phyloP scores from a whole-genome alignment of 306 rosid species.

The Hippophae tibetana region DNA sequence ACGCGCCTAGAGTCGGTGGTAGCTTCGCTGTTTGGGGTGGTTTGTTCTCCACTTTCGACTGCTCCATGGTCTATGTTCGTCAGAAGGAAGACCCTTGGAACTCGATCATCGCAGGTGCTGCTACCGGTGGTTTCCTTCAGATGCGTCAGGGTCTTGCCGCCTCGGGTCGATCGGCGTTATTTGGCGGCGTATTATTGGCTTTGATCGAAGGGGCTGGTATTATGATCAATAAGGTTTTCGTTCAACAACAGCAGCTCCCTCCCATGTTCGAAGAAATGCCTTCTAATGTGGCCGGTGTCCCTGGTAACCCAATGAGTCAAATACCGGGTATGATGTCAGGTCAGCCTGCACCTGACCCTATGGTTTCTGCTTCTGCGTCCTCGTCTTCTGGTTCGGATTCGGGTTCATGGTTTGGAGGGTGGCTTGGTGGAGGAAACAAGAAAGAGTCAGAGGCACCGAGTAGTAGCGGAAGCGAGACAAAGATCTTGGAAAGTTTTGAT shows the following conservation, averaged over 20 bases:
- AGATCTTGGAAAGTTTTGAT: constrained; percentile 85
- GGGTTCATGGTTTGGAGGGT: constrained; percentile 46
- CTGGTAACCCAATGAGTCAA: constrained; percentile 28
- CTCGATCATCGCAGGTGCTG: neutral
- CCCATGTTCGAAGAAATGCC: no score
- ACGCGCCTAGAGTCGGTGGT: neutral
- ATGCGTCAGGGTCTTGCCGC: neutral
- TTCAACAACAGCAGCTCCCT: neutral
- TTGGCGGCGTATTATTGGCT: neutral
- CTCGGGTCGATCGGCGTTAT: neutral
- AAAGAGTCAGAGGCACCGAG: constrained; percentile 27
- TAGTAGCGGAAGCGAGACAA: constrained; percentile 69
- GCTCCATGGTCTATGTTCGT: neutral
- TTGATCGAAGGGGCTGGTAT: neutral
- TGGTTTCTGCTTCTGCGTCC: constrained; percentile 3
- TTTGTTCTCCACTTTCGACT: neutral
- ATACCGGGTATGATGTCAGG: constrained; percentile 24
- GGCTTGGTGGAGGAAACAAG: constrained; percentile 37
- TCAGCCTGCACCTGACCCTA: constrained; percentile 13
- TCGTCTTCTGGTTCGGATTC: constrained; percentile 16
- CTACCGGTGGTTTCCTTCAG: neutral
- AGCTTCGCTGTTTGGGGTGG: neutral
- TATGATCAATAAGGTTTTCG: neutral
- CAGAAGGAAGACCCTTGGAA: neutral
- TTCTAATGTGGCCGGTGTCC: constrained; percentile 21